phyloP scores from a whole-genome alignment of 257 asterid genomes.

The Solanum bulbocastanum region DNA sequence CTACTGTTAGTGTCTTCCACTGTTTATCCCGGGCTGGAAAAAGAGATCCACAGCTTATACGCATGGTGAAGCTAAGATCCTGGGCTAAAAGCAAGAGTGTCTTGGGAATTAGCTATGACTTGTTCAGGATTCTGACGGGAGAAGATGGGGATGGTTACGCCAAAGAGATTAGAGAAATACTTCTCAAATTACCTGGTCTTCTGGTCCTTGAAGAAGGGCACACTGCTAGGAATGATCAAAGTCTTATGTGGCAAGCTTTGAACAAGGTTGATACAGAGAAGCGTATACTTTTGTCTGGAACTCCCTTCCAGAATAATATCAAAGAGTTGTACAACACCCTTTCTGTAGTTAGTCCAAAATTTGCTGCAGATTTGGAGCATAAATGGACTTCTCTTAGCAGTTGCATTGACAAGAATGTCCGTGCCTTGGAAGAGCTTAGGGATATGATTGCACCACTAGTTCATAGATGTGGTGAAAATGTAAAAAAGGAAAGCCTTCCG shows the following conservation, averaged over 20 bases:
- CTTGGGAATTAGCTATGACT: constrained; percentile 41
- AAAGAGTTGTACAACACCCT: constrained; percentile 56
- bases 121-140: constrained; percentile 45
- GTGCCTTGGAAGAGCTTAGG: constrained; percentile 28
- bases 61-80: constrained; percentile 36
- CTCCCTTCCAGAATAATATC: constrained; percentile 75
- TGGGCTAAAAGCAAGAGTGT: constrained; percentile 52
- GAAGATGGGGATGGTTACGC: neutral
- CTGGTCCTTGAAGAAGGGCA: constrained; percentile 81
- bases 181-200: constrained; percentile 48
- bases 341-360: constrained; percentile 44
- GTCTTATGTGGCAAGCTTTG: constrained; percentile 45
- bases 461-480: constrained; percentile 44
- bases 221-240: constrained; percentile 52
- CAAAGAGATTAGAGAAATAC: constrained; percentile 23
- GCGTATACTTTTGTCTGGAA: constrained; percentile 69
- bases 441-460: constrained; percentile 53
- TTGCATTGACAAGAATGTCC: constrained; percentile 15
- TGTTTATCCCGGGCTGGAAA: neutral
- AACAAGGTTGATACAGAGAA: constrained; percentile 32
- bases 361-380: constrained; percentile 8
- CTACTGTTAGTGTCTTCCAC: neutral
- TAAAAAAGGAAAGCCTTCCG: constrained; percentile 52
- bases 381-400: constrained; percentile 32
- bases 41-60: neutral